phyloP scores from a whole-genome alignment of 2,329 filamentous ascomycete genomes.

The Fusarium sp. region DNA sequence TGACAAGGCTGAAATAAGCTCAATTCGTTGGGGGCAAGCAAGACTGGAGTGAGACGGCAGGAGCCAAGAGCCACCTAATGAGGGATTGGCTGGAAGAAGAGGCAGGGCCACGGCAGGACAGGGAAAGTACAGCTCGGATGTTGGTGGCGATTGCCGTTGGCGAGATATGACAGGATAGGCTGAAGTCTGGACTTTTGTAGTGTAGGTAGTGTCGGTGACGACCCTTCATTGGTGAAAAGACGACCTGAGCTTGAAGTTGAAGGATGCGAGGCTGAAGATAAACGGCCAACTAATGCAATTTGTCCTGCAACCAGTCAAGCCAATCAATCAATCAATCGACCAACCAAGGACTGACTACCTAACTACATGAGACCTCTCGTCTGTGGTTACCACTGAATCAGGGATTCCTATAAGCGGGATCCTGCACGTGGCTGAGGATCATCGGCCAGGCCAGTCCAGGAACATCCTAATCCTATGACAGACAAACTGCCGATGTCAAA shows the following conservation, averaged over 20 bases:
- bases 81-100: slow-evolving; percentile 15
- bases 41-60: slow-evolving; percentile 11
- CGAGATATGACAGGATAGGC: background rate
- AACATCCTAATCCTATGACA: background rate
- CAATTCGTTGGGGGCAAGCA: slow-evolving; percentile 21
- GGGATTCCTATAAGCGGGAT: slow-evolving; percentile 34
- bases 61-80: slow-evolving; percentile 29
- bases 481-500: slow-evolving; percentile 1
- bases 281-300: slow-evolving; percentile 16
- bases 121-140: slow-evolving; percentile 4
- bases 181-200: background rate
- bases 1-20: slow-evolving; percentile 45
- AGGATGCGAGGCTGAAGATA: slow-evolving; percentile 37
- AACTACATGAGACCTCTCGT: slow-evolving; percentile 34
- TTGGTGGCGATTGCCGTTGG: slow-evolving; percentile 30
- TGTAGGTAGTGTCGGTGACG: slow-evolving; percentile 9
- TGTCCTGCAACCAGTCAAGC: slow-evolving; percentile 12
- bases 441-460: slow-evolving; percentile 8
- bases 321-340: slow-evolving; percentile 2
- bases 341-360: slow-evolving; percentile 1
- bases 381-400: slow-evolving; percentile 28
- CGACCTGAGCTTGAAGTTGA: slow-evolving; percentile 12
- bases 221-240: slow-evolving; percentile 30
- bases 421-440: slow-evolving; percentile 38
- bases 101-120: slow-evolving; percentile 15